Conservation (phyloP, 495 filamentous ascomycete genomes). For the Lindgomyces ingoldianus region DNA sequence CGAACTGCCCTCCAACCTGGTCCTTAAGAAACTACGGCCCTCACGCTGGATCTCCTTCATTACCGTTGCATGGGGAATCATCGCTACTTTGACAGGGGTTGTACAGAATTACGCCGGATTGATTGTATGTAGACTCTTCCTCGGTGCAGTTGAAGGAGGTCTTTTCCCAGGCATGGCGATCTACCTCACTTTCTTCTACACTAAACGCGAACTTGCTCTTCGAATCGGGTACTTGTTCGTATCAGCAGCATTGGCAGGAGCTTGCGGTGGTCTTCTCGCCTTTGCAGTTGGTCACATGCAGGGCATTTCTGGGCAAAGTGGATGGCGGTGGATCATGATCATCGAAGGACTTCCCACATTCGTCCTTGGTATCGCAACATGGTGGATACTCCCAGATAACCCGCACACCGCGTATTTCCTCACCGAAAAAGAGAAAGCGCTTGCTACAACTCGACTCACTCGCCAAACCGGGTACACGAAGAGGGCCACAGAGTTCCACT, state of each 20-base stretch:
- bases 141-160: conserved; percentile 60
- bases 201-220: conserved; percentile 69
- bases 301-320: conserved; percentile 60
- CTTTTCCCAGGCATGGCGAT: conserved; percentile 66
- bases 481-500: conserved; percentile 62
- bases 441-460: conserved; percentile 28
- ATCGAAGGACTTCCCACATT: conserved; percentile 73
- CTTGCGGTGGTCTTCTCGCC: conserved; percentile 72
- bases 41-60: conserved; percentile 69
- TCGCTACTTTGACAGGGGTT: conserved; percentile 69
- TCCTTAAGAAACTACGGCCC: conserved; percentile 65
- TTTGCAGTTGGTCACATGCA: conserved; percentile 74
- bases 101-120: conserved; percentile 59
- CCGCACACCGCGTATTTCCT: conserved; percentile 50
- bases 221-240: conserved; percentile 77
- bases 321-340: conserved; percentile 69
- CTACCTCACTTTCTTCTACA: conserved; percentile 71
- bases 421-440: conserved; percentile 34
- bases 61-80: conserved; percentile 66
- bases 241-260: conserved; percentile 72
- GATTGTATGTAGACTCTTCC: conserved; percentile 57
- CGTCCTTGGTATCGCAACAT: conserved; percentile 60
- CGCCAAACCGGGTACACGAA: conserved; percentile 59
- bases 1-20: conserved; percentile 65
- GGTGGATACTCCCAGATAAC: conserved; percentile 66